A percentile compares a stretch with the other conserved stretches of the same genome.
These are phyloP conservation scores for Mimosa bimucronata DNA, from an alignment of 306 rosid genomes.

Conservation along the genomic window DNA sequence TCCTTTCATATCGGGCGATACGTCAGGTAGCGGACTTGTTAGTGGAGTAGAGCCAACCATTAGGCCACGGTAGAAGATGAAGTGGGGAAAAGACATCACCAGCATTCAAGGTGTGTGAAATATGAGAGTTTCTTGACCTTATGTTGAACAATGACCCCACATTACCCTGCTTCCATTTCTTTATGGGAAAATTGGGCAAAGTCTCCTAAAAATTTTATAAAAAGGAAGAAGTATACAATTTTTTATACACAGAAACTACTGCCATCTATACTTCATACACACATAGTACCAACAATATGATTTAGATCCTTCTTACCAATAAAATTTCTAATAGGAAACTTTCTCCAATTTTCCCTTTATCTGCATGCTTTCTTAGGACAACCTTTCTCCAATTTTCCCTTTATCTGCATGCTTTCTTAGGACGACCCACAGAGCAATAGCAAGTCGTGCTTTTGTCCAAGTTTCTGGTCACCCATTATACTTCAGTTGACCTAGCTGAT, in stretches of 20 bases:
- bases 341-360: constrained; percentile 17
- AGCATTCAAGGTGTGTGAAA: not conserved
- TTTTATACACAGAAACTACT: too few species aligned
- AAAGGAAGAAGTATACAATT: too few species aligned
- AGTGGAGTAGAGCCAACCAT: constrained; percentile 84
- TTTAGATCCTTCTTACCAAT: too few species aligned
- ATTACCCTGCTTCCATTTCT: constrained; percentile 10
- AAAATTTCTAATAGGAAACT: too few species aligned
- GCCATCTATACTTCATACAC: too few species aligned
- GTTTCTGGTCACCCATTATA: not conserved
- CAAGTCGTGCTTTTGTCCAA: not conserved
- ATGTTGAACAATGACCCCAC: constrained; percentile 24
- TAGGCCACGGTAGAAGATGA: constrained; percentile 68
- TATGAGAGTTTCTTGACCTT: not conserved
- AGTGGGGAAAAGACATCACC: not conserved
- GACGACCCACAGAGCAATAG: constrained; percentile 1
- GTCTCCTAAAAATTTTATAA: too few species aligned
- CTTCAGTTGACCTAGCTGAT: not conserved
- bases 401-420: constrained; percentile 11
- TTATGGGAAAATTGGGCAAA: too few species aligned
- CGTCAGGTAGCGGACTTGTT: constrained; percentile 81
- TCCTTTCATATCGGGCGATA: constrained; percentile 63
- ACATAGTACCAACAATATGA: too few species aligned
- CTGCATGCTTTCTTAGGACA: constrained; percentile 26
- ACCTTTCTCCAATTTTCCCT: constrained; percentile 20